Evolutionary conservation across 169 alveolate genomes (phyloP), one percentile per base, ranked within the genome.

Genomic region (Plasmodium falciparum): DNA sequence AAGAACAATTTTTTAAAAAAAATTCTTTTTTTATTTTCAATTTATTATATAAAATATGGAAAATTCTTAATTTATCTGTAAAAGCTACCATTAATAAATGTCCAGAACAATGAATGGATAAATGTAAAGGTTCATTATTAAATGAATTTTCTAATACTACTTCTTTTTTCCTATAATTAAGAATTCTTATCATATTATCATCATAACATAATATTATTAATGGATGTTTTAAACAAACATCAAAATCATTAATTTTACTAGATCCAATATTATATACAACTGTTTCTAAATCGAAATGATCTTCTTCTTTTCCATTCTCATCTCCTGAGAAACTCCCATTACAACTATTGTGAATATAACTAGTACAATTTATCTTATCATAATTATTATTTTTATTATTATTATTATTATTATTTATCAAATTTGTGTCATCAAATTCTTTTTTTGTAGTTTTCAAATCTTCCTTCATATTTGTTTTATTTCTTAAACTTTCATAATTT

Each of bases 1-100:
- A 83, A 0, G 91, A 83, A 33, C 91, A 83, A 83, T 71, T 83
- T 69, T 83, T 83, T 69, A 83, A 70, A 70, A 83, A 83, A 22
- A 69, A 69, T 69, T 83, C 91, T 56, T 83, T 83, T 70, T 63
- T 83, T 58, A 83, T 26, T 83, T 83, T 83, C 59, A 83, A 49
- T 72, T 83, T 83, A 63, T 83, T 83, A 70, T 83, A 83, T 49
- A 83, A 49, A n/a, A 83, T 83, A 49, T 83, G 91, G 33, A 69
- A 83, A 12, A 83, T n/a, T 45, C 91, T 67, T 20, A 83, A 49
- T 12, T 71, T 83, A 45, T 83, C 91, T 43, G 91, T 83, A 47
- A 83, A 83, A 1, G 91, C 71, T 8, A 83, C 91, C 12, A 83
- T 49, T 2, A 83, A 49, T 69, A 83, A 9, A 47, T 83, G 91